phyloP scores from a whole-genome alignment of 2,329 filamentous ascomycete genomes.

The Gremmenia infestans region DNA sequence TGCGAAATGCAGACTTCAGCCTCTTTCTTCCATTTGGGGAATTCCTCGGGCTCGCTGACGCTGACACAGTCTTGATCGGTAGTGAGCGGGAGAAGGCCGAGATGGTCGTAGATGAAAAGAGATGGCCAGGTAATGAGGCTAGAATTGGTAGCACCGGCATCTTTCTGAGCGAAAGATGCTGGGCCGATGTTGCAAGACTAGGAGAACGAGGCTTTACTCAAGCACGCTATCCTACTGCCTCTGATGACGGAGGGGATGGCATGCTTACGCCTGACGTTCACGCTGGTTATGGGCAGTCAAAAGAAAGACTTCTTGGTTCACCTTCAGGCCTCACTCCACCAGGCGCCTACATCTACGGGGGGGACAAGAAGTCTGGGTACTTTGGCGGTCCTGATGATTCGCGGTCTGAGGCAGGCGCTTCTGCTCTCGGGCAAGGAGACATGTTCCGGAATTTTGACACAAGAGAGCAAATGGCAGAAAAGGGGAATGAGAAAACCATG shows the following conservation, averaged over 20 bases:
- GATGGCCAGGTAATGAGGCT: conserved; percentile 90
- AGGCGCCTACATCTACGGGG: conserved; percentile 58
- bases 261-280: conserved; percentile 51
- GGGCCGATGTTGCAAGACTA: conserved; percentile 82
- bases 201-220: conserved; percentile 55
- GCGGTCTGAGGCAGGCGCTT: conserved; percentile 85
- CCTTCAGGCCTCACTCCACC: conserved; percentile 46
- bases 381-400: conserved; percentile 73
- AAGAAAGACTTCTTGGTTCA: conserved; percentile 52
- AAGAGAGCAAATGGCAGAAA: conserved; percentile 88
- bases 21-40: conserved; percentile 94
- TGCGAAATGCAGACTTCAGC: conserved; percentile 91
- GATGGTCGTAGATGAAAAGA: conserved; percentile 83
- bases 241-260: conserved; percentile 58
- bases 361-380: conserved; percentile 76
- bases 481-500: conserved; percentile 85
- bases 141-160: conserved; percentile 87
- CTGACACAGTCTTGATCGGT: conserved; percentile 79
- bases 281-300: conserved; percentile 53
- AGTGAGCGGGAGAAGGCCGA: conserved; percentile 91
- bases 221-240: conserved; percentile 48
- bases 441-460: conserved; percentile 99
- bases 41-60: conserved; percentile 83
- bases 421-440: conserved; percentile 86
- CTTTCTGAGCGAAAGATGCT: conserved; percentile 92